Evolutionary conservation across 352 stramenopile species (phyloP).

Genomic region (Halophytophthora polymorphica): DNA sequence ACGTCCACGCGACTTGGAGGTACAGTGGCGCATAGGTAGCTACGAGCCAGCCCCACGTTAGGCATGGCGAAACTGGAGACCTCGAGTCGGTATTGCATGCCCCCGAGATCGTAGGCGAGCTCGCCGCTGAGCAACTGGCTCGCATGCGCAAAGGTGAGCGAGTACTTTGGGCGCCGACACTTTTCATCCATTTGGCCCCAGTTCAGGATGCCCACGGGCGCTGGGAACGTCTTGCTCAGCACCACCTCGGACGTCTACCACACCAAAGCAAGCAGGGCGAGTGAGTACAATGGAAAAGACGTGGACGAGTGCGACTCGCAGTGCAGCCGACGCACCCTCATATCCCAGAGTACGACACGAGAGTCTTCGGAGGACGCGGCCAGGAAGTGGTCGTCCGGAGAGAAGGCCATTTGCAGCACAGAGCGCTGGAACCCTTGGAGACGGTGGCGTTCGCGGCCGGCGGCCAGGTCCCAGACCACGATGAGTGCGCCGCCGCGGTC

Average conservation of each 20-base stretch:
- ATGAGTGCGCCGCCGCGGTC: conserved; percentile 20
- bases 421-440: conserved; percentile 57
- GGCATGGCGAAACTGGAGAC: conserved; percentile 64
- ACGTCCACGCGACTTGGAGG: conserved; percentile 51
- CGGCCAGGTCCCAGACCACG: conserved; percentile 41
- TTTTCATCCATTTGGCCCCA: conserved; percentile 72
- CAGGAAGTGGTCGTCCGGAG: conserved; percentile 75
- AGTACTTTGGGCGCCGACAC: conserved; percentile 61
- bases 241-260: conserved; percentile 66
- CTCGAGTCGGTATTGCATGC: conserved; percentile 80
- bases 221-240: conserved; percentile 60
- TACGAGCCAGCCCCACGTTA: conserved; percentile 66
- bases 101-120: conserved; percentile 66
- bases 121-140: conserved; percentile 62
- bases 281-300: too few relatives aligned
- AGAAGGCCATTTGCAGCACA: conserved; percentile 71
- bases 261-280: too few relatives aligned
- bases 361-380: conserved; percentile 63
- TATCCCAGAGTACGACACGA: conserved; percentile 72
- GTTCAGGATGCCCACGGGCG: conserved; percentile 64
- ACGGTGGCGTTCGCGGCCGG: conserved; percentile 42
- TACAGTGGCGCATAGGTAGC: conserved; percentile 65
- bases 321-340: conserved; percentile 42
- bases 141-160: conserved; percentile 59
- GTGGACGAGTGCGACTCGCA: too few relatives aligned